phyloP scores from a whole-genome alignment of 169 alveolate genomes.

The Babesia ovis region DNA sequence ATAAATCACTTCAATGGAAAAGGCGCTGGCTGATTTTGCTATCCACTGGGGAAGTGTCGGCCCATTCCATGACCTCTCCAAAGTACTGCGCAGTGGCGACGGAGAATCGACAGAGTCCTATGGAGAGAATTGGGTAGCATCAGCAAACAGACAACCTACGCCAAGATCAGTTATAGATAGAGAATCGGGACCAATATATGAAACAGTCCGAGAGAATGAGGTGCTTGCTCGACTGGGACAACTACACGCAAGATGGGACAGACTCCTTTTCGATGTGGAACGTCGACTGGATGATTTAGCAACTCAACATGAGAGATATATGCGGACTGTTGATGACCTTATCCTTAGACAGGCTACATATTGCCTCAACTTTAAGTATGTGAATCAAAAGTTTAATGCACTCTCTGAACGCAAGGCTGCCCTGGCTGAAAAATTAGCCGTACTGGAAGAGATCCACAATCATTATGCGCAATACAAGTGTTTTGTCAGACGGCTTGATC shows the following conservation, averaged over 20 bases:
- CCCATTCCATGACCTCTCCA: conserved; percentile 53
- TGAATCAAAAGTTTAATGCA: conserved; percentile 49
- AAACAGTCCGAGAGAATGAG: conserved; percentile 4
- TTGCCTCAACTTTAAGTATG: conserved; percentile 45
- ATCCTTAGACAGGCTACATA: conserved; percentile 23
- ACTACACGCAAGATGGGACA: conserved; percentile 19
- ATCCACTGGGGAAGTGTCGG: conserved; percentile 59
- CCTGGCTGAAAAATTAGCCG: conserved; percentile 22
- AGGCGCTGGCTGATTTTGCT: conserved; percentile 54
- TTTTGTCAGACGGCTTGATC: conserved; percentile 11
- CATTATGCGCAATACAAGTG: conserved; percentile 40
- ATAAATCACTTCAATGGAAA: conserved; percentile 27
- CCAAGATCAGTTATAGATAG: not conserved
- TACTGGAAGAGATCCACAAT: conserved; percentile 43
- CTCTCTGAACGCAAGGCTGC: conserved; percentile 27
- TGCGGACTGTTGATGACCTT: conserved; percentile 33
- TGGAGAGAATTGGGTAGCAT: conserved; percentile 3
- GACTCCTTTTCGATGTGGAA: conserved; percentile 3
- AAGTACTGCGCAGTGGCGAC: conserved; percentile 13
- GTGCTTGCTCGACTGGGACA: conserved; percentile 1
- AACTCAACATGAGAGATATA: conserved; percentile 26
- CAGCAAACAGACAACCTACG: not conserved
- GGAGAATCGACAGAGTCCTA: conserved; percentile 9
- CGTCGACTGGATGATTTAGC: conserved; percentile 8
- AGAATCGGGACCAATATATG: not conserved